Percentiles rank a stretch among this genome's conserved stretches.
Conservation (phyloP, 2,329 filamentous ascomycete species). For the Truncatella angustata region DNA sequence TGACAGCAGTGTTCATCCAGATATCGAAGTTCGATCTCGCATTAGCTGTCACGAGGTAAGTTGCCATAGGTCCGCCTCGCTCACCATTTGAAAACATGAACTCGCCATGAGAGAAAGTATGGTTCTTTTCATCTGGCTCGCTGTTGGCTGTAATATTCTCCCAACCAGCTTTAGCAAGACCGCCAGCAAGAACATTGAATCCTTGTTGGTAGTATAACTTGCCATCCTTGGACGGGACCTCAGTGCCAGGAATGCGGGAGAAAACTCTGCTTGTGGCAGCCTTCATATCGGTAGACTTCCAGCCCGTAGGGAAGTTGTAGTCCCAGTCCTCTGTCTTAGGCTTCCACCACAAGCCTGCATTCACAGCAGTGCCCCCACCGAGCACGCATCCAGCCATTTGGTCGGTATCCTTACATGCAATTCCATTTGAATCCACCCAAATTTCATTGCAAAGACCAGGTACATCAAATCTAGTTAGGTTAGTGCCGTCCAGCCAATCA, state of each 20-base stretch:
- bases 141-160: constrained; percentile 58
- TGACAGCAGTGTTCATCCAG: constrained; percentile 65
- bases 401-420: constrained; percentile 67
- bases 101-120: constrained; percentile 59
- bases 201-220: constrained; percentile 64
- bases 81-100: constrained; percentile 67
- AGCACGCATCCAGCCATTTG: constrained; percentile 74
- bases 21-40: constrained; percentile 65
- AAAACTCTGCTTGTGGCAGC: constrained; percentile 62
- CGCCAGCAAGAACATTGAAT: constrained; percentile 60
- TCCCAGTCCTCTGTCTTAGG: constrained; percentile 61
- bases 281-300: constrained; percentile 63
- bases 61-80: constrained; percentile 66
- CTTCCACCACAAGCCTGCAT: constrained; percentile 66
- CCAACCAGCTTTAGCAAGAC: constrained; percentile 61
- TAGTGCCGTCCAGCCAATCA: constrained; percentile 50
- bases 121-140: constrained; percentile 61
- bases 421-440: constrained; percentile 61
- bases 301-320: constrained; percentile 67
- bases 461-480: constrained; percentile 69
- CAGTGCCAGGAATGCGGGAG: constrained; percentile 66
- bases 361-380: constrained; percentile 66
- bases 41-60: constrained; percentile 64
- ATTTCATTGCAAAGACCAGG: constrained; percentile 72
- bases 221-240: constrained; percentile 62